Evolutionary conservation across 345 rosid genomes (phyloP).

Genomic region (Eucalyptus tenuipes): DNA sequence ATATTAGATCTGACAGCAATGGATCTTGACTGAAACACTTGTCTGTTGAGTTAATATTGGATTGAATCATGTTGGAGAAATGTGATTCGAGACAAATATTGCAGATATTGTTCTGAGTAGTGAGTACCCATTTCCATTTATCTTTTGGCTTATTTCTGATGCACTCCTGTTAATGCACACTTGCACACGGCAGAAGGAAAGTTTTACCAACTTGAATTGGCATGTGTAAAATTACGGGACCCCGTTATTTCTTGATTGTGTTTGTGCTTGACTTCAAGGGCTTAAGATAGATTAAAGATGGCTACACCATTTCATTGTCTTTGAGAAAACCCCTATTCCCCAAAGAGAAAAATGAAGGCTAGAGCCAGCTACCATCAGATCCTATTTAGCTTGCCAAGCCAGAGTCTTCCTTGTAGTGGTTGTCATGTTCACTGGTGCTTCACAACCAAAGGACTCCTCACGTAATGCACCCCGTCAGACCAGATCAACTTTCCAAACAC

Average conservation of each 20-base stretch:
- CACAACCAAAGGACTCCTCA: conserved; percentile 22
- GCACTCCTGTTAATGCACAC: not conserved
- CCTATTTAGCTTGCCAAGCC: not conserved
- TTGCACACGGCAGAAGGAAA: not conserved
- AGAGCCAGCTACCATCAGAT: not conserved
- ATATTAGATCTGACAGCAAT: not conserved
- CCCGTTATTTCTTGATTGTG: not conserved
- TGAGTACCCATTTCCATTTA: not conserved
- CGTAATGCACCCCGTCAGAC: conserved; percentile 36
- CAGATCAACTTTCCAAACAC: conserved; percentile 29
- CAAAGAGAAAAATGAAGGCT: not conserved
- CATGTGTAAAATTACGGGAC: not conserved
- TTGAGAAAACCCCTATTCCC: not conserved
- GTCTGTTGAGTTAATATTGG: not conserved
- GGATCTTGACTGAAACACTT: not conserved
- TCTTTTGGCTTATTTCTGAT: not conserved
- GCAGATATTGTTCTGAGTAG: not conserved
- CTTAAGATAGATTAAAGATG: not conserved
- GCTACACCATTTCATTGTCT: not conserved
- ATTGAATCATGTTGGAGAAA: not conserved
- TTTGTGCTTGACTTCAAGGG: not conserved
- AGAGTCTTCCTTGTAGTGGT: not conserved
- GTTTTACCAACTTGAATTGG: not conserved
- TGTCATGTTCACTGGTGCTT: not conserved
- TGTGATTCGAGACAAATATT: not conserved